Evolutionary conservation across 179 eudicot genomes (phyloP).

Genomic region (Actinidia chinensis): DNA sequence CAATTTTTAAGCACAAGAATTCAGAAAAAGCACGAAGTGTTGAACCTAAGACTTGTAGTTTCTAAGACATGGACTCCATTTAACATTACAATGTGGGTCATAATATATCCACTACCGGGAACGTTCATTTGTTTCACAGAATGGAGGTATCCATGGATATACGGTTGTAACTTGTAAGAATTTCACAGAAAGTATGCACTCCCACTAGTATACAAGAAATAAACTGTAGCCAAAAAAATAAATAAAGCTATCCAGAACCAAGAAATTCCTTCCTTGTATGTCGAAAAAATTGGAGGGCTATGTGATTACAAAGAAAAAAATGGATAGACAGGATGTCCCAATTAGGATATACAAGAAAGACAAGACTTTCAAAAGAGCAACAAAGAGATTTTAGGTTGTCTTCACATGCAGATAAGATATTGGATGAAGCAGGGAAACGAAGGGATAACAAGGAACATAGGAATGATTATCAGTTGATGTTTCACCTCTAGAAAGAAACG

Average conservation of each 20-base stretch:
- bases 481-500: slow-evolving; percentile 95
- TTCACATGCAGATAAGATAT: background rate
- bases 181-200: background rate
- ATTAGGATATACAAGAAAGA: slow-evolving; percentile 5
- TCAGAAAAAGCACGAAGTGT: background rate
- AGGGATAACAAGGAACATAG: background rate
- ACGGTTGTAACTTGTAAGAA: background rate
- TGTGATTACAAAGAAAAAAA: background rate
- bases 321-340: background rate
- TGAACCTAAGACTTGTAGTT: background rate
- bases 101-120: background rate
- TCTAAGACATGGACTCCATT: background rate
- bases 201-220: background rate
- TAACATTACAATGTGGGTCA: background rate
- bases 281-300: slow-evolving; percentile 1
- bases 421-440: background rate
- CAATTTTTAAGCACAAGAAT: background rate
- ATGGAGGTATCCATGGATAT: background rate
- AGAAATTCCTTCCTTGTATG: background rate
- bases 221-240: background rate
- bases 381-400: background rate
- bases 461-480: background rate
- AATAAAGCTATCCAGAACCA: background rate
- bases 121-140: slow-evolving; percentile 10
- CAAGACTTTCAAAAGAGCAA: background rate